phyloP scores from a whole-genome alignment of 768 basidiomycete species.

The Amanita exitialis region DNA sequence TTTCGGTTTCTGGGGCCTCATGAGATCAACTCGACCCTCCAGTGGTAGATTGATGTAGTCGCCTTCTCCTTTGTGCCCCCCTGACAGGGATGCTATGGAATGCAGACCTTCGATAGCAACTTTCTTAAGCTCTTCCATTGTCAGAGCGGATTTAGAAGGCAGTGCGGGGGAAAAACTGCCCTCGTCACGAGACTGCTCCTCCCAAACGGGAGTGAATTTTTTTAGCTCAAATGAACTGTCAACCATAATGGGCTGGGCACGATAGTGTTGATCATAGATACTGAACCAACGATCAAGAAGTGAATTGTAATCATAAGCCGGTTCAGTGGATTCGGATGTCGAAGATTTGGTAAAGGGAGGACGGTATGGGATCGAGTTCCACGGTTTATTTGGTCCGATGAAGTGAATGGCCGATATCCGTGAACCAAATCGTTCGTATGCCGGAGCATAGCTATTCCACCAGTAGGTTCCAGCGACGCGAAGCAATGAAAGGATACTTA shows the following conservation, averaged over 20 bases:
- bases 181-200: slow-evolving; percentile 21
- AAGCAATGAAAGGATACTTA: slow-evolving; percentile 36
- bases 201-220: slow-evolving; percentile 71
- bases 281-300: slow-evolving; percentile 88
- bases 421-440: slow-evolving; percentile 87
- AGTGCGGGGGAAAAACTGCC: slow-evolving; percentile 6
- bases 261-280: slow-evolving; percentile 84
- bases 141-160: slow-evolving; percentile 27
- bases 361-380: slow-evolving; percentile 68
- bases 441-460: slow-evolving; percentile 77
- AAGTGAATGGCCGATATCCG: slow-evolving; percentile 86
- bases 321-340: slow-evolving; percentile 22
- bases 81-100: slow-evolving; percentile 15
- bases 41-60: slow-evolving; percentile 77
- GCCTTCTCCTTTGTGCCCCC: slow-evolving; percentile 38
- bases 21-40: slow-evolving; percentile 81
- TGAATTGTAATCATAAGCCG: slow-evolving; percentile 65
- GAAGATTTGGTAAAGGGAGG: slow-evolving; percentile 35
- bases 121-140: slow-evolving; percentile 54
- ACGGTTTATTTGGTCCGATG: slow-evolving; percentile 94
- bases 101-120: slow-evolving; percentile 52
- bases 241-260: slow-evolving; percentile 38
- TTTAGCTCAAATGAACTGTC: slow-evolving; percentile 48
- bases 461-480: slow-evolving; percentile 16
- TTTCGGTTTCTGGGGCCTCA: slow-evolving; percentile 40